These are phyloP conservation scores for Boletus rubroflammeus DNA, from an alignment of 768 basidiomycete species.

Conservation along the genomic window DNA sequence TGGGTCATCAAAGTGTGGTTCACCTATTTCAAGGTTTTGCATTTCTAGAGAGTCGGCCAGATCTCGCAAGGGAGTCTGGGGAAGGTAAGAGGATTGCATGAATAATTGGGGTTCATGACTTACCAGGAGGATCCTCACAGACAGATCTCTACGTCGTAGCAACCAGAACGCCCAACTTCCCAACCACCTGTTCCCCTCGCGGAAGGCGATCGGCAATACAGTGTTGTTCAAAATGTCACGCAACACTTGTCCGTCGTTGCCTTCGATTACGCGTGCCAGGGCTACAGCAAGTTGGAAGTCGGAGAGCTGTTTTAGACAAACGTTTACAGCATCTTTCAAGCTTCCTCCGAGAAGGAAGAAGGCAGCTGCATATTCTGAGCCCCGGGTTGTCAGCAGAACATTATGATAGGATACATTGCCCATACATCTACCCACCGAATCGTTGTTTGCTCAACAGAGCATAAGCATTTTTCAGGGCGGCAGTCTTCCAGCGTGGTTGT, in stretches of 20 bases:
- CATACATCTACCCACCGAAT: slow-evolving; percentile 58
- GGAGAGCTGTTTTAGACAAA: slow-evolving; percentile 81
- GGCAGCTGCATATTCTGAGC: slow-evolving; percentile 93
- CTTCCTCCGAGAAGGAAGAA: slow-evolving; percentile 93
- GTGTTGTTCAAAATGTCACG: slow-evolving; percentile 64
- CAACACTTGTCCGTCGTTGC: slow-evolving; percentile 77
- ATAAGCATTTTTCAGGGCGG: slow-evolving; percentile 95
- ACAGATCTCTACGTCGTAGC: slow-evolving; percentile 79
- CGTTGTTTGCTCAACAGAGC: slow-evolving; percentile 87
- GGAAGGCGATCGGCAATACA: slow-evolving; percentile 82
- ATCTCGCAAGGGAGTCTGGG: slow-evolving; percentile 73
- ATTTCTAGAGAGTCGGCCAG: slow-evolving; percentile 58
- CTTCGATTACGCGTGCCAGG: slow-evolving; percentile 80
- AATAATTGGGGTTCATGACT: slow-evolving; percentile 25
- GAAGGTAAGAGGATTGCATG: background rate
- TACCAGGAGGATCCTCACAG: slow-evolving; percentile 88
- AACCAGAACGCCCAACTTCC: slow-evolving; percentile 97
- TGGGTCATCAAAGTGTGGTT: slow-evolving; percentile 91
- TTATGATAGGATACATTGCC: background rate
- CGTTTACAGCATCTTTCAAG: slow-evolving; percentile 86
- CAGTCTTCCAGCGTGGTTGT: slow-evolving; percentile 81
- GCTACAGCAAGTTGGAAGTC: slow-evolving; percentile 92
- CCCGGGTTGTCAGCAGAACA: slow-evolving; percentile 3
- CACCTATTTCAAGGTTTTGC: slow-evolving; percentile 62
- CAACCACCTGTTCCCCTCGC: slow-evolving; percentile 87